Evolutionary conservation across 2,329 filamentous ascomycete genomes (phyloP).

Genomic region (Neofusicoccum umdonicola): DNA sequence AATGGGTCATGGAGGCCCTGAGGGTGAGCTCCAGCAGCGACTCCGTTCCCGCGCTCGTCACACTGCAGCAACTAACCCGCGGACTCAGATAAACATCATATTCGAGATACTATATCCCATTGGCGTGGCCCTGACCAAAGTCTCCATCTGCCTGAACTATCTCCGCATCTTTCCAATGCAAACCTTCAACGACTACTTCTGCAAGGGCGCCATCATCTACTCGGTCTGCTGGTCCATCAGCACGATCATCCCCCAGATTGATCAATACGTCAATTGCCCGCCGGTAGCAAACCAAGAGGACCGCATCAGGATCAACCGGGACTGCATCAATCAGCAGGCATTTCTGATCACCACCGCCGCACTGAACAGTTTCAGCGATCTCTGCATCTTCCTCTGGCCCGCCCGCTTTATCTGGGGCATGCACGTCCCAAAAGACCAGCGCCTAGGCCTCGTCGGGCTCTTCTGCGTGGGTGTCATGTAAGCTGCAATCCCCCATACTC

Average conservation of each 20-base stretch:
- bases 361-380: conserved; percentile 33
- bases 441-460: conserved; percentile 29
- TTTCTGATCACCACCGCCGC: conserved; percentile 28
- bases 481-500: not conserved
- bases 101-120: conserved; percentile 37
- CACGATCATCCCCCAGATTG: conserved; percentile 28
- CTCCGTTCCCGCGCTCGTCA: not conserved
- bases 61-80: not conserved
- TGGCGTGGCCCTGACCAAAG: conserved; percentile 23
- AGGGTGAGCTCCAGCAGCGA: conserved; percentile 22
- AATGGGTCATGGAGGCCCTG: conserved; percentile 24
- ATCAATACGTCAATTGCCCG: conserved; percentile 21
- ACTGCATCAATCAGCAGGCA: conserved; percentile 29
- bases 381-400: conserved; percentile 34
- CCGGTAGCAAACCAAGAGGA: not conserved
- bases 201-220: conserved; percentile 26
- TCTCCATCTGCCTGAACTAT: conserved; percentile 31
- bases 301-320: conserved; percentile 9
- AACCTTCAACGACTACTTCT: conserved; percentile 28
- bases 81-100: conserved; percentile 33
- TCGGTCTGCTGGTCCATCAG: conserved; percentile 23
- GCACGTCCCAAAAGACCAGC: conserved; percentile 28
- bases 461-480: conserved; percentile 38
- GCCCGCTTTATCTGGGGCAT: conserved; percentile 28
- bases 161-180: conserved; percentile 28